Base-by-base conservation (phyloP, 768 basidiomycete species). In the Collybia nuda region DNA sequence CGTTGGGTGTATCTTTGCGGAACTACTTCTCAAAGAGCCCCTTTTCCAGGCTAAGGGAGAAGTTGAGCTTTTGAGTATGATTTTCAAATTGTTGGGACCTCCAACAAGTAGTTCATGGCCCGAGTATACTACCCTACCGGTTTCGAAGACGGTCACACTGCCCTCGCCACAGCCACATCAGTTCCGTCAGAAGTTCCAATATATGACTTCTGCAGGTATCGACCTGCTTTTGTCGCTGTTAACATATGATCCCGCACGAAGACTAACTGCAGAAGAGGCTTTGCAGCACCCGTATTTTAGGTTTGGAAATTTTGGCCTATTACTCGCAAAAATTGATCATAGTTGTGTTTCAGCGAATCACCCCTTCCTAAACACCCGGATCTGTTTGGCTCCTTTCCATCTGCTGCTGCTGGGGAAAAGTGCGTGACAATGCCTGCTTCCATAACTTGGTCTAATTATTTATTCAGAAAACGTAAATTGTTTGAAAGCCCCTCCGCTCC, bases 11-110 rank as follows among this genome's bases (percentile, higher is more conserved):
- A 98, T 99, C 57, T 98, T 98, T 62, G 95, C 91, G 12, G 97
- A 99, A 67, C 76, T 99, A 42, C 82, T 99, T 60, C 76, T 96
- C 58, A 94, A 94, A 56, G 93, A 97, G 67, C 93, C 97, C 2
- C 75, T 98, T n/a, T 93, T 98, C 66, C 96, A 95, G 70, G 94
- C 95, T n/a, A 88, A 95, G 62, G 86, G 86, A 35, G 97, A 99
- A 65, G 74, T 96, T 12, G 96, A 99, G 62, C 84, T 98, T 54
- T 75, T 98, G 42, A 81, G 83, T 44, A 90, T 92, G 86, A 96
- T 98, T 46, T 96, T 97, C 76, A 93, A 89, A 64, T 82, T 98
- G 5, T 81, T 98, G 1, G 97, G 97, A 0, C 85, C 91, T n/a
- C 97, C 97, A 0, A 94, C 92, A 1, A 82, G 79, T 28, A 77